These are phyloP conservation scores for Typha latifolia DNA, from an alignment of 176 grass and related monocot species.

Conservation along the genomic window DNA sequence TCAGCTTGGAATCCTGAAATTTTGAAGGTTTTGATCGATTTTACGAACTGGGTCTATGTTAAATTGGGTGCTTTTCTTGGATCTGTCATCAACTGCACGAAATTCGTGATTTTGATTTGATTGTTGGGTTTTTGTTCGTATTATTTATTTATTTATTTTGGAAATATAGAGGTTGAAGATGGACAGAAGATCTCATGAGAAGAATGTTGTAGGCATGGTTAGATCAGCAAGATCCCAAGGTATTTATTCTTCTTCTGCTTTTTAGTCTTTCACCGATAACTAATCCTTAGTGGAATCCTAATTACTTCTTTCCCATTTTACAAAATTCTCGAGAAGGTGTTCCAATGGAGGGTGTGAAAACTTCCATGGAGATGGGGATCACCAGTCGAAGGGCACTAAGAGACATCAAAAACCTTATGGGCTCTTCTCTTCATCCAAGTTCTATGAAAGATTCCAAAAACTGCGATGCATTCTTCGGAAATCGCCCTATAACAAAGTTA, in stretches of 20 bases:
- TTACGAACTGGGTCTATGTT: background rate
- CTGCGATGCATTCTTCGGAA: background rate
- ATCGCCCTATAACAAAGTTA: constrained; percentile 54
- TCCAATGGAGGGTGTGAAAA: constrained; percentile 62
- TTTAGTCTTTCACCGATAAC: background rate
- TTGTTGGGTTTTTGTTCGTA: background rate
- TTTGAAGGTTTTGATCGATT: background rate
- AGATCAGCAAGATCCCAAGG: constrained; percentile 23
- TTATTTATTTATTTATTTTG: no score
- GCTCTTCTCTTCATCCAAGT: constrained; percentile 23
- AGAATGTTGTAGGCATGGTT: constrained; percentile 4
- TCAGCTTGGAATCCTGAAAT: background rate
- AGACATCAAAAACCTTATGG: constrained; percentile 53
- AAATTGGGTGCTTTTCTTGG: background rate
- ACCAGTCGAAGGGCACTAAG: constrained; percentile 39
- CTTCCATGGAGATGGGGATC: constrained; percentile 15
- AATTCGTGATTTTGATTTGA: background rate
- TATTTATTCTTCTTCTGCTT: constrained; percentile 3
- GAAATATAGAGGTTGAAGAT: constrained; percentile 15
- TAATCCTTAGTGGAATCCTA: no score
- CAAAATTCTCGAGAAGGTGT: constrained; percentile 16
- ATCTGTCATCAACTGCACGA: background rate
- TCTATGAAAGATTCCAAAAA: constrained; percentile 38
- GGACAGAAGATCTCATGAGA: constrained; percentile 32
- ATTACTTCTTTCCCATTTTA: background rate